Evolutionary conservation across 495 filamentous ascomycete species (phyloP).

Genomic region (Daldinia loculata): DNA sequence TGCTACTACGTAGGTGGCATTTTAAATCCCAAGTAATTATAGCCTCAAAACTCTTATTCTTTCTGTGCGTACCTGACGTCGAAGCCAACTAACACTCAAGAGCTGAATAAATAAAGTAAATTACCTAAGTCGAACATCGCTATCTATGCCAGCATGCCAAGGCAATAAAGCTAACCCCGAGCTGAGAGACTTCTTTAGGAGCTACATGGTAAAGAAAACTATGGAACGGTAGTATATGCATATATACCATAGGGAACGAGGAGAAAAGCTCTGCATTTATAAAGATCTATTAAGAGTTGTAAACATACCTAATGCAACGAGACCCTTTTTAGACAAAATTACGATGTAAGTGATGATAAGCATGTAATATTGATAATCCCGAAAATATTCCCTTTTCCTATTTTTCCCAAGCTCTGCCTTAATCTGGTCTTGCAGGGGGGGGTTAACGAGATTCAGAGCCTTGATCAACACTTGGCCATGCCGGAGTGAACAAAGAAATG

Average conservation of each 20-base stretch:
- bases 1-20: constrained; percentile 26
- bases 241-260: background rate
- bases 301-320: constrained; percentile 15
- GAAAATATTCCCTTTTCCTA: constrained; percentile 3
- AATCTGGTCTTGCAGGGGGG: constrained; percentile 27
- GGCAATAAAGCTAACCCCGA: constrained; percentile 41
- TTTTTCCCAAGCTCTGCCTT: constrained; percentile 17
- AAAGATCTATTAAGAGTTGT: background rate
- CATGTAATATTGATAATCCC: constrained; percentile 23
- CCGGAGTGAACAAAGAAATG: constrained; percentile 23
- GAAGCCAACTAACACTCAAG: constrained; percentile 8
- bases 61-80: background rate
- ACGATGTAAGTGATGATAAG: constrained; percentile 26
- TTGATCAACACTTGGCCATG: constrained; percentile 20
- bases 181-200: constrained; percentile 19
- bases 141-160: constrained; percentile 35
- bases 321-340: background rate
- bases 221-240: background rate
- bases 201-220: background rate
- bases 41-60: constrained; percentile 29
- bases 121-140: constrained; percentile 37
- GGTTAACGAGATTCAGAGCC: constrained; percentile 32
- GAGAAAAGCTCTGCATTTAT: background rate
- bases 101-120: constrained; percentile 29
- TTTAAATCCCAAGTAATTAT: constrained; percentile 6